phyloP scores from a whole-genome alignment of 1,284 basidiomycete species.

The Trichosporon sp. region DNA sequence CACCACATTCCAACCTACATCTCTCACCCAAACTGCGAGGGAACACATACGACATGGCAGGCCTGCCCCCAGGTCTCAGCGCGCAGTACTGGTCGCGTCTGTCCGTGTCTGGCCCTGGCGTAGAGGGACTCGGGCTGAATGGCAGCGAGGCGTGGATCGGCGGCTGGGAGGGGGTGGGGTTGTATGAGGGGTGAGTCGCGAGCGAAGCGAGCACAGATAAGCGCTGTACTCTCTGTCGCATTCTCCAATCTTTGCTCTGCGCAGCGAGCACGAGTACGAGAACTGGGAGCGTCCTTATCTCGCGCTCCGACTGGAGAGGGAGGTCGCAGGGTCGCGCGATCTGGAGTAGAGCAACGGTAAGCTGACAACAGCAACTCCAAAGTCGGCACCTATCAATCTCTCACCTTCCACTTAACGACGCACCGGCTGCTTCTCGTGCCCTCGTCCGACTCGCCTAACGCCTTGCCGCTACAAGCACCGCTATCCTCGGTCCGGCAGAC shows the following conservation, averaged over 20 bases:
- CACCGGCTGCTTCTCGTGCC: constrained; percentile 64
- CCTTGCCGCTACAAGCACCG: constrained; percentile 60
- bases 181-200: constrained; percentile 79
- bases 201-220: no score
- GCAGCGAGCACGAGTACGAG: no score
- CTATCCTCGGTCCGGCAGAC: constrained; percentile 73
- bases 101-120: constrained; percentile 1
- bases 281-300: no score
- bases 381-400: constrained; percentile 64
- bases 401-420: constrained; percentile 75
- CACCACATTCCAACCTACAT: background rate
- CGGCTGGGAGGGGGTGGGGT: constrained; percentile 75
- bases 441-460: constrained; percentile 55
- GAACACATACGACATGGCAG: background rate
- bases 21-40: background rate
- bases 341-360: background rate
- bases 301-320: no score
- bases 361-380: constrained; percentile 70
- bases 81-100: constrained; percentile 23
- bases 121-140: constrained; percentile 50
- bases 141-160: constrained; percentile 74
- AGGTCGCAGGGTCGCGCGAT: no score
- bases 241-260: no score
- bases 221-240: no score
- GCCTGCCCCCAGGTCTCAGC: constrained; percentile 20